These are phyloP conservation scores for Suillus tomentosus DNA, from an alignment of 768 basidiomycete species.

Conservation along the genomic window DNA sequence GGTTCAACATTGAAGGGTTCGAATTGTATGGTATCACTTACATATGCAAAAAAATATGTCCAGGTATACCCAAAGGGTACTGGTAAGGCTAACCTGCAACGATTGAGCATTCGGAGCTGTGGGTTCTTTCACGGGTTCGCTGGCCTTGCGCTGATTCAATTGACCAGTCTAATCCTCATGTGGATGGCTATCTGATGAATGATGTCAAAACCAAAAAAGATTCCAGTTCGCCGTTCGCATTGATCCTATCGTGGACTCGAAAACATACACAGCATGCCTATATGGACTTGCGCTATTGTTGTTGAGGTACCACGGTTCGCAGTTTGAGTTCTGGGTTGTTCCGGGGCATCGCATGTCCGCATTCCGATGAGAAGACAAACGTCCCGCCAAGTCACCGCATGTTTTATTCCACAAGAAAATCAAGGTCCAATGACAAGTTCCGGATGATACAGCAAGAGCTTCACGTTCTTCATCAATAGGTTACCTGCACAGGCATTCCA, in stretches of 20 bases:
- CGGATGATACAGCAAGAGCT: slow-evolving; percentile 35
- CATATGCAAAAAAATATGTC: background rate
- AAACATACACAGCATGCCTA: background rate
- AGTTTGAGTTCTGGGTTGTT: background rate
- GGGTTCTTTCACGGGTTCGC: background rate
- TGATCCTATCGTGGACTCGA: background rate
- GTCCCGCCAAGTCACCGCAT: slow-evolving; percentile 28
- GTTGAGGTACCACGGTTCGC: background rate
- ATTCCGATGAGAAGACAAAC: slow-evolving; percentile 37
- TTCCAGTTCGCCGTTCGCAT: background rate
- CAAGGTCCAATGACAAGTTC: slow-evolving; percentile 30
- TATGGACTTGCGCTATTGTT: background rate
- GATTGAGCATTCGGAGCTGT: background rate
- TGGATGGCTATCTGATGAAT: background rate
- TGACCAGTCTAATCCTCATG: background rate
- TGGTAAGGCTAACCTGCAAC: background rate
- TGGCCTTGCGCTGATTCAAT: background rate
- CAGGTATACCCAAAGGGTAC: background rate
- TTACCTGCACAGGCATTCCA: slow-evolving; percentile 30
- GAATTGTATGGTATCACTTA: background rate
- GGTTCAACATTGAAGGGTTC: background rate
- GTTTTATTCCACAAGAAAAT: slow-evolving; percentile 36
- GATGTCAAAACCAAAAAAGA: background rate
- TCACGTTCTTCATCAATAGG: slow-evolving; percentile 33
- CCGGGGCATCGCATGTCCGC: background rate